phyloP scores from a whole-genome alignment of 352 stramenopile species.

The Pythium coloratum region DNA sequence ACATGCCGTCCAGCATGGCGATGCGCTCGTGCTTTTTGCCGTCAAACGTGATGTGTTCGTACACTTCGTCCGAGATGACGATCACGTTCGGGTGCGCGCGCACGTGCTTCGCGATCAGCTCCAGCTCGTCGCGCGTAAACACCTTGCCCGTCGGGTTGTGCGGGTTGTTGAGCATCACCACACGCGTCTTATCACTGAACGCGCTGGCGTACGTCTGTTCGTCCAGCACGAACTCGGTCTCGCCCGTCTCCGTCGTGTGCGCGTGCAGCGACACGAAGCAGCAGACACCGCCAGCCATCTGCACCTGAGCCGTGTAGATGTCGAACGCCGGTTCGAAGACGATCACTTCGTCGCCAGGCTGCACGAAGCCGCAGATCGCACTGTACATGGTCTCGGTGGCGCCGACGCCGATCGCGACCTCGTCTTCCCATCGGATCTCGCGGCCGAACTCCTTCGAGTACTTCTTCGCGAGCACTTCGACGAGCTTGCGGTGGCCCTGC shows the following conservation, averaged over 20 bases:
- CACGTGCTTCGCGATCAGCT: conserved; percentile 91
- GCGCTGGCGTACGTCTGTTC: conserved; percentile 73
- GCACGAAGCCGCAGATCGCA: conserved; percentile 90
- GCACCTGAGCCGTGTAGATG: conserved; percentile 91
- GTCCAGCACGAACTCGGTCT: conserved; percentile 86
- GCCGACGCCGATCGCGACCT: conserved; percentile 94
- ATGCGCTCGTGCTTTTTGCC: conserved; percentile 66
- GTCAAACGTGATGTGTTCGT: conserved; percentile 96
- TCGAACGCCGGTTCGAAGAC: conserved; percentile 98
- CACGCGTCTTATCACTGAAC: conserved; percentile 92
- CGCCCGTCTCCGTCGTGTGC: conserved; percentile 28
- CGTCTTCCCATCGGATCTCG: conserved; percentile 86
- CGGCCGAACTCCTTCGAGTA: conserved; percentile 88
- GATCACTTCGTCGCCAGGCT: conserved; percentile 95
- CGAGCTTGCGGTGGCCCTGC: conserved; percentile 85
- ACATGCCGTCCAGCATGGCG: conserved; percentile 82
- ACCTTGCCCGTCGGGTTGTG: conserved; percentile 99
- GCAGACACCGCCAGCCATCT: conserved; percentile 82
- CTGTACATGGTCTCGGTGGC: conserved; percentile 95
- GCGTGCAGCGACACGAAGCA: conserved; percentile 85
- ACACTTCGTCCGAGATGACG: conserved; percentile 98
- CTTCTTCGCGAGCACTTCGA: conserved; percentile 84
- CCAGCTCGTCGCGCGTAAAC: conserved; percentile 93
- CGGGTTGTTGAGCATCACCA: conserved; percentile 97
- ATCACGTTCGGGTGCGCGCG: conserved; percentile 82